A percentile compares a stretch with the other conserved stretches of the same genome.
Conservation (phyloP, 2,329 filamentous ascomycete genomes). For the Emydomyces testavorans region DNA sequence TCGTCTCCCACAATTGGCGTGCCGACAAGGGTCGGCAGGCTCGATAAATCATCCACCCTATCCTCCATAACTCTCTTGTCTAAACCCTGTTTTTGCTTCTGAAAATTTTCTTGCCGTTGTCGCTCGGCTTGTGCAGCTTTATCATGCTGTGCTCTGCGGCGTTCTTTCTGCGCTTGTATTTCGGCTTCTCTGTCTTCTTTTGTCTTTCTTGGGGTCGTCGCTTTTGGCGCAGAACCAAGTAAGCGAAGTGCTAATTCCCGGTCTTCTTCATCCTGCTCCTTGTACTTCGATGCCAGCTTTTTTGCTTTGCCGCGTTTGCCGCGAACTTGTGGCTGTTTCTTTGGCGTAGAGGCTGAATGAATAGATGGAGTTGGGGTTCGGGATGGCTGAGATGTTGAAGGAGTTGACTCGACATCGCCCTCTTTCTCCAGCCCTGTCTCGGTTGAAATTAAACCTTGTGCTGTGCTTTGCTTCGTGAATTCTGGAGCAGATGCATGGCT, state of each 20-base stretch:
- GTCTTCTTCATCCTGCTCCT: conserved; percentile 88
- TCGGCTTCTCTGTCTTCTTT: conserved; percentile 62
- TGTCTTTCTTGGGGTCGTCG: conserved; percentile 47
- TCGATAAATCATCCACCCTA: conserved; percentile 41
- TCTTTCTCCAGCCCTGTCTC: neutral
- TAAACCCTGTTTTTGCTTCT: conserved; percentile 55
- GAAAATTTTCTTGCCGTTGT: conserved; percentile 59
- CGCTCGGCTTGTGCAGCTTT: conserved; percentile 52
- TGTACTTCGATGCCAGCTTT: conserved; percentile 82
- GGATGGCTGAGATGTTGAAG: conserved; percentile 15
- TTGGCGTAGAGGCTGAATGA: conserved; percentile 9
- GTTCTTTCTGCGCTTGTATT: conserved; percentile 57
- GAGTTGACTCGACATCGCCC: conserved; percentile 9
- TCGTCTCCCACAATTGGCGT: conserved; percentile 72
- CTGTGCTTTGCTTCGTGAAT: no score
- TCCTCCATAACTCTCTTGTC: conserved; percentile 43
- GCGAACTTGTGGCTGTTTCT: conserved; percentile 36
- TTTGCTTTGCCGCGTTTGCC: conserved; percentile 75
- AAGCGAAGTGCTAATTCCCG: conserved; percentile 69
- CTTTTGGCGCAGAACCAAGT: conserved; percentile 55
- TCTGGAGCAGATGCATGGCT: neutral
- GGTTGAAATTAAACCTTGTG: neutral
- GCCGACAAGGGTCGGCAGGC: conserved; percentile 58
- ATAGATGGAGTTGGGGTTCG: conserved; percentile 19
- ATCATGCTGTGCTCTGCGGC: conserved; percentile 68